Evolutionary conservation across 192 early-diverging fungal species (phyloP).

Genomic region (Coemansia sp.): DNA sequence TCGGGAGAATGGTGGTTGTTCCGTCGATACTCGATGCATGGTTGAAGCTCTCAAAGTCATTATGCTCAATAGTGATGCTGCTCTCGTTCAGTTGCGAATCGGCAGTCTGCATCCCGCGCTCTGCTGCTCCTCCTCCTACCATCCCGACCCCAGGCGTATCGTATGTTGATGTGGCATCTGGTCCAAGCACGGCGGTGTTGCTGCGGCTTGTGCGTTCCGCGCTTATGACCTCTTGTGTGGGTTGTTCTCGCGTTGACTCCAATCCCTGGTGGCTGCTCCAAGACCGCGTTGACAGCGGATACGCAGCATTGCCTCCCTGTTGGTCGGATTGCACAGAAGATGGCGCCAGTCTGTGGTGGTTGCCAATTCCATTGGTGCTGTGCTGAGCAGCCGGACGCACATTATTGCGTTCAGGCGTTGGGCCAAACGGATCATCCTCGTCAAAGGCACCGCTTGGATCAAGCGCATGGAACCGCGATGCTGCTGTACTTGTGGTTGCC

Average conservation of each 20-base stretch:
- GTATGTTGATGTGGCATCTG: constrained; percentile 38
- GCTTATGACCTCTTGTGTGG: neutral
- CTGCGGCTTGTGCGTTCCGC: constrained; percentile 8
- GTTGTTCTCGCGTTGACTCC: neutral
- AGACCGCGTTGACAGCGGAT: constrained; percentile 11
- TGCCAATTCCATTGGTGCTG: neutral
- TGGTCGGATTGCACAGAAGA: constrained; percentile 19
- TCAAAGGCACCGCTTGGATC: constrained; percentile 12
- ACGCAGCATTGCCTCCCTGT: neutral
- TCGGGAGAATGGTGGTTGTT: constrained; percentile 47
- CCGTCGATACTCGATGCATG: constrained; percentile 35
- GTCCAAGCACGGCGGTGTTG: constrained; percentile 15
- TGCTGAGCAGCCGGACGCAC: neutral
- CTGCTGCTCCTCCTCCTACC: neutral
- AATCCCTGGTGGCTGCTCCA: constrained; percentile 11
- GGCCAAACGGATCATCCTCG: constrained; percentile 49
- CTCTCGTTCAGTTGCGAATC: constrained; percentile 33
- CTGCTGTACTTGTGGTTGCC: constrained; percentile 6
- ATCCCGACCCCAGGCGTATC: constrained; percentile 14
- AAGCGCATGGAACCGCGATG: constrained; percentile 31
- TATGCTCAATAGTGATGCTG: constrained; percentile 23
- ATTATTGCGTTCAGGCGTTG: constrained; percentile 18
- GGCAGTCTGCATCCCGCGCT: constrained; percentile 5
- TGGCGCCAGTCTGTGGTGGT: constrained; percentile 6
- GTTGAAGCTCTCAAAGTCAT: constrained; percentile 13